Percentiles rank a stretch among this genome's conserved stretches.
phyloP scores from a whole-genome alignment of 1,284 basidiomycete genomes.

The Melampsora americana region DNA sequence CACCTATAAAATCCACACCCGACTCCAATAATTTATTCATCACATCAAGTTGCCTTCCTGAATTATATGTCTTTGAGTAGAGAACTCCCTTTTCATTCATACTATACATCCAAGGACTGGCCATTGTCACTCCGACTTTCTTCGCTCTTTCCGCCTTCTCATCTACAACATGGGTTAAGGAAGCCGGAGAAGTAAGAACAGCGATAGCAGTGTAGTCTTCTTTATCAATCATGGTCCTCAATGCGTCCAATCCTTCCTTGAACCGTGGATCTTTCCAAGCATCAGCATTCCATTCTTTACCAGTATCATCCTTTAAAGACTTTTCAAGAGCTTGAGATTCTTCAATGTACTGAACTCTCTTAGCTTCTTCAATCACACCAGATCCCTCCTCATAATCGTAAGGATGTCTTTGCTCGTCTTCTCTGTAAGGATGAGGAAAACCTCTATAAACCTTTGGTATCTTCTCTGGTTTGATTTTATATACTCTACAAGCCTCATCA shows the following conservation, averaged over 20 bases:
- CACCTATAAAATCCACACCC: not conserved
- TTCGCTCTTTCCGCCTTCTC: not conserved
- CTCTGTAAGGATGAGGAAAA: not conserved
- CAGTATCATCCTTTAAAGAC: not conserved
- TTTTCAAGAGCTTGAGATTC: not conserved
- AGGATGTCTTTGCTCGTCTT: not conserved
- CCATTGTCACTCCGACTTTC: not conserved
- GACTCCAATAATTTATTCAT: not conserved
- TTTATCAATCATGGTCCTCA: not conserved
- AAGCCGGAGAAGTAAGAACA: not conserved
- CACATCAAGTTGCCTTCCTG: not conserved
- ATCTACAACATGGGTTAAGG: not conserved
- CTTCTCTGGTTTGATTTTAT: not conserved
- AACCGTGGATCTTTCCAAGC: not conserved
- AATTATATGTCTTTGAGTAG: not conserved
- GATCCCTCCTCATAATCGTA: constrained; percentile 3
- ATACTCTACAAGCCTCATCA: not conserved
- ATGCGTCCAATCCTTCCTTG: not conserved
- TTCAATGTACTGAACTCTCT: not conserved
- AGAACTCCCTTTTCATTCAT: constrained; percentile 4
- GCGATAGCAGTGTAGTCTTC: constrained; percentile 6
- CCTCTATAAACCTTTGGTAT: not conserved
- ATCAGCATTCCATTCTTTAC: not conserved
- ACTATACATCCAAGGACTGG: not conserved
- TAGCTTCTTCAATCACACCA: not conserved